Evolutionary conservation across 345 rosid genomes (phyloP).

Genomic region (Sisymbrium irio): DNA sequence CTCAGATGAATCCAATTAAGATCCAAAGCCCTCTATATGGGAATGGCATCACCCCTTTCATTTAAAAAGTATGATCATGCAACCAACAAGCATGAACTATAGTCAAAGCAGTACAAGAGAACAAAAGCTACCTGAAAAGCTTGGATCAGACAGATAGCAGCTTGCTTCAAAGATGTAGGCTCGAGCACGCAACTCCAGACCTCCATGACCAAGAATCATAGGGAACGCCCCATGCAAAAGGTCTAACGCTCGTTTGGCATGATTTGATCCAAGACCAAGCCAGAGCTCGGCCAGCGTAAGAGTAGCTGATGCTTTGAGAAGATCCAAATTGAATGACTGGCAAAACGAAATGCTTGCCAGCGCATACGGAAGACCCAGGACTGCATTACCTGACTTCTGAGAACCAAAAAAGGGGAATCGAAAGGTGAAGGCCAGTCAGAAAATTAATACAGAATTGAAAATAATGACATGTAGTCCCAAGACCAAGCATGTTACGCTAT

Average conservation of each 20-base stretch:
- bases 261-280: slow-evolving; percentile 79
- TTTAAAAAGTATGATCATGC: not conserved
- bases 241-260: slow-evolving; percentile 71
- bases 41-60: not conserved
- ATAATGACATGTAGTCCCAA: not conserved
- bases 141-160: slow-evolving; percentile 83
- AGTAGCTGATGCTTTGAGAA: slow-evolving; percentile 91
- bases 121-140: slow-evolving; percentile 58
- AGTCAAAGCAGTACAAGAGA: slow-evolving; percentile 14
- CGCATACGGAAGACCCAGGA: slow-evolving; percentile 89
- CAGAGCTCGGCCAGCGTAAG: slow-evolving; percentile 91
- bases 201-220: slow-evolving; percentile 93
- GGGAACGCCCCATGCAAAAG: slow-evolving; percentile 80
- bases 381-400: slow-evolving; percentile 97
- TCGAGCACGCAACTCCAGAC: slow-evolving; percentile 87
- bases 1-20: not conserved
- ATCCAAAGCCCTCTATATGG: not conserved
- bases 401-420: not conserved
- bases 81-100: not conserved
- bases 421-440: not conserved
- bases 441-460: not conserved
- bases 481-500: not conserved
- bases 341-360: slow-evolving; percentile 94
- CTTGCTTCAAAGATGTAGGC: slow-evolving; percentile 88
- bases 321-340: slow-evolving; percentile 93